A percentile compares a stretch with the other conserved stretches of the same genome.
These are phyloP conservation scores for Lactarius evosmus DNA, from an alignment of 768 basidiomycete species.

Conservation along the genomic window DNA sequence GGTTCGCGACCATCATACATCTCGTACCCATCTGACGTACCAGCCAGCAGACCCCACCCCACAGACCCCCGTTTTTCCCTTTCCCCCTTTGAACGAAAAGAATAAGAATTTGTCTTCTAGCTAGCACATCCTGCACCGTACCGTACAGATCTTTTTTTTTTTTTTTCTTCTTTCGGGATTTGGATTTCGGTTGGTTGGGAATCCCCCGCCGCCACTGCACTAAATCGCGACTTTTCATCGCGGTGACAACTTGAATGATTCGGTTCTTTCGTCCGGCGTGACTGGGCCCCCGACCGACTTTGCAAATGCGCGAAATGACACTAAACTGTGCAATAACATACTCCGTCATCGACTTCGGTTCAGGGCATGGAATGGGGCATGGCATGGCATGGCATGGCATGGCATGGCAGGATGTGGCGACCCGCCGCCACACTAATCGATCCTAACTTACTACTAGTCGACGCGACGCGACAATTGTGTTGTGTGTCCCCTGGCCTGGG, in stretches of 20 bases:
- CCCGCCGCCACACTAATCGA: not conserved
- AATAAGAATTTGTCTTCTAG: too few relatives aligned
- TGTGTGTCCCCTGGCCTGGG: too few relatives aligned
- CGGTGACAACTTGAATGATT: constrained; percentile 1
- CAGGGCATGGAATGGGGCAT: not conserved
- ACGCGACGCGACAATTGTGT: not conserved
- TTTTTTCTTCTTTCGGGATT: too few relatives aligned
- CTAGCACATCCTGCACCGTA: not conserved
- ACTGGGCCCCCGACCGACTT: constrained; percentile 1
- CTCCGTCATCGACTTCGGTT: not conserved
- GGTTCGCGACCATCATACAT: too few relatives aligned
- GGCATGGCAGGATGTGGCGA: not conserved
- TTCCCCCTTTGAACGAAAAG: too few relatives aligned
- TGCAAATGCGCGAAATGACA: constrained; percentile 9
- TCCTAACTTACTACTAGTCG: not conserved
- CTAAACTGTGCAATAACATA: not conserved
- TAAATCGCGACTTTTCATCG: constrained; percentile 6
- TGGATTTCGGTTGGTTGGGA: too few relatives aligned
- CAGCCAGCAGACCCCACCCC: not conserved
- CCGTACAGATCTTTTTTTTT: not conserved
- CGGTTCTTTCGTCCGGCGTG: not conserved
- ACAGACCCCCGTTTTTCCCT: constrained; percentile 2
- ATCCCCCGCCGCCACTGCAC: not conserved
- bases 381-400: too few relatives aligned
- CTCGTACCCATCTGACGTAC: constrained; percentile 9